Base-by-base conservation (phyloP, 2,329 filamentous ascomycete species). In the Ceratocystis smalleyi region DNA sequence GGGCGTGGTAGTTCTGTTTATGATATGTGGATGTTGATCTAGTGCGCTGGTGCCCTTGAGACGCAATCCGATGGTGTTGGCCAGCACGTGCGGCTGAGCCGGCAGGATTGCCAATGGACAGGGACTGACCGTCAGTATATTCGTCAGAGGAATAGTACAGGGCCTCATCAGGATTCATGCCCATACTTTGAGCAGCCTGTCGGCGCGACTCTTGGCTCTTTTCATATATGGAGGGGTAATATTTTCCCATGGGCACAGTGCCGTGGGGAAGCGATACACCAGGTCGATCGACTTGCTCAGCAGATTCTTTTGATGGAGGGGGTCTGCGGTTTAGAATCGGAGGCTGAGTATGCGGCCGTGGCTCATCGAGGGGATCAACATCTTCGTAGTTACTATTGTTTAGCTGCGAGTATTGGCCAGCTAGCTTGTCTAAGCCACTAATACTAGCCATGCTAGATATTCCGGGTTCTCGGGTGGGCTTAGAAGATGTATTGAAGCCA, bases 211-310 rank as follows among this genome's bases (percentile, higher is more conserved):
- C 73, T n/a, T 22, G 45, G 61, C 75, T 71, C 32, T 73, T 75
- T 68, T 83, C 80, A 69, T 83, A 85, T 71, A 84, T 84, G 30
- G 81, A 79, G 0, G 83, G 83, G 66, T 85, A 83, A 69, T 85
- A 85, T 72, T 84, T 85, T 27, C 83, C 83, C 72, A 83, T 75
- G 0, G 82, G 80, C 40, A 83, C 72, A 3, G 76, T 72, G 43
- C 72, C 75, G 45, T 57, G 19, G 5, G 59, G 22, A 3, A 15
- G 10, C 12, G 47, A 57, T 27, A 17, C 17, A 35, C n/a, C 51
- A 12, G 43, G 10, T 22, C 30, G 19, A 15, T 63, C 22, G 10
- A 27, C n/a, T 19, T 59, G 54, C 40, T 59, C 47, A 2, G 63
- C 24, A 15, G 51, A 15, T 24, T 55, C 51, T 43, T 32, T 19